phyloP scores from a whole-genome alignment of 768 basidiomycete species.

The Exsudoporus frostii region DNA sequence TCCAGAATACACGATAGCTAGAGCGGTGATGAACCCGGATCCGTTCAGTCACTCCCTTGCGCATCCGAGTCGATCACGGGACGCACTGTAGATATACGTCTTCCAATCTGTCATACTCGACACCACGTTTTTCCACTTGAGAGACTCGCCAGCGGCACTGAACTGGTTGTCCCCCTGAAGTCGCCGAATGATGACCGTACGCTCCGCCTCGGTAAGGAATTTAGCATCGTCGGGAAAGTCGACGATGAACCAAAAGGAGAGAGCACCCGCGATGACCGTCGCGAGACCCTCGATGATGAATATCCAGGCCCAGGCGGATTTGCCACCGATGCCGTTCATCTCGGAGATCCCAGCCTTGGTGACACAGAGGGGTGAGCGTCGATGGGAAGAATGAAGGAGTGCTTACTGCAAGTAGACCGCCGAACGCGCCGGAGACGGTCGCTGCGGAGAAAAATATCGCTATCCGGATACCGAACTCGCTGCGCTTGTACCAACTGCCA shows the following conservation, averaged over 20 bases:
- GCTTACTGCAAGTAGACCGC: constrained; percentile 65
- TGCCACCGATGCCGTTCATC: constrained; percentile 68
- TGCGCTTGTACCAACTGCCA: constrained; percentile 60
- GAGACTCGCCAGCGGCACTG: constrained; percentile 66
- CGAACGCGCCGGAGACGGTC: constrained; percentile 80
- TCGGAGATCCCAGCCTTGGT: constrained; percentile 58
- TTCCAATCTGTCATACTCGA: constrained; percentile 69
- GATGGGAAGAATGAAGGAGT: not conserved
- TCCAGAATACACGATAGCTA: constrained; percentile 57
- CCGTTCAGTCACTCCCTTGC: not conserved
- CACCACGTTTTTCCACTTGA: constrained; percentile 56
- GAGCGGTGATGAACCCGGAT: too few relatives aligned
- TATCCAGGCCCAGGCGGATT: constrained; percentile 68
- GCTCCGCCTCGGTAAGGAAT: constrained; percentile 70
- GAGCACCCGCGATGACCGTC: constrained; percentile 61
- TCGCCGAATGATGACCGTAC: constrained; percentile 60
- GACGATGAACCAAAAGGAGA: constrained; percentile 75
- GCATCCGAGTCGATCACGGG: not conserved
- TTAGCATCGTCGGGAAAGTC: constrained; percentile 82
- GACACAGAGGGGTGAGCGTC: not conserved
- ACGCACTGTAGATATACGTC: constrained; percentile 49
- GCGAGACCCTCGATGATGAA: constrained; percentile 72
- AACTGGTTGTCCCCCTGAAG: constrained; percentile 67
- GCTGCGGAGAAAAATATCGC: constrained; percentile 77
- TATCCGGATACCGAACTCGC: constrained; percentile 66